Evolutionary conservation across 2,329 filamentous ascomycete genomes (phyloP).

Genomic region (Diaporthe capsici): DNA sequence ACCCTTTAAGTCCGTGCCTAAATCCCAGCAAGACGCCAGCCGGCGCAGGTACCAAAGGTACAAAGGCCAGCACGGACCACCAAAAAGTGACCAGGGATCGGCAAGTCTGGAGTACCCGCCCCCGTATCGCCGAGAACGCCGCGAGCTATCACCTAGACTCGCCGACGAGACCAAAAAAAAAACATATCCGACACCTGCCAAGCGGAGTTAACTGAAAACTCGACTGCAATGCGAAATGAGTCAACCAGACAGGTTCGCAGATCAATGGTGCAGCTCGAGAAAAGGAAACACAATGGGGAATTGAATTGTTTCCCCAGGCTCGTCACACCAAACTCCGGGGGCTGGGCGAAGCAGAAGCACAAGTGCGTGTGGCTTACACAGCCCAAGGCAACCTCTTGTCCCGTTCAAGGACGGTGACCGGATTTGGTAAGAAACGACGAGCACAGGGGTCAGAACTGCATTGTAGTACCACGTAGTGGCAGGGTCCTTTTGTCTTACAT

Average conservation of each 20-base stretch:
- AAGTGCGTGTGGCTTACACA: slow-evolving; percentile 10
- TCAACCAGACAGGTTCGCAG: neutral
- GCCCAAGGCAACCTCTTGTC: slow-evolving; percentile 17
- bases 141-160: slow-evolving; percentile 22
- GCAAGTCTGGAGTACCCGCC: neutral
- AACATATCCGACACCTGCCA: neutral
- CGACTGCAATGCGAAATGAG: slow-evolving; percentile 16
- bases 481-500: slow-evolving; percentile 7
- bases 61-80: neutral
- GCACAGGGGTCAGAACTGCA: slow-evolving; percentile 2
- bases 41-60: neutral
- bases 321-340: neutral
- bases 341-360: slow-evolving; percentile 18
- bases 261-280: slow-evolving; percentile 9
- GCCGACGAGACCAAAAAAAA: neutral
- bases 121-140: slow-evolving; percentile 18
- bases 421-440: slow-evolving; percentile 24
- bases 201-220: slow-evolving; percentile 12
- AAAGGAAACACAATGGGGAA: neutral
- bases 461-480: neutral
- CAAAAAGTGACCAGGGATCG: neutral
- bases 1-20: slow-evolving; percentile 14
- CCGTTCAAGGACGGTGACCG: neutral
- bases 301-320: neutral
- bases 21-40: neutral